Evolutionary conservation across 164 flowering plant species (phyloP), one percentile per base, ranked within the genome.

Genomic region (Brasenia schreberi): DNA sequence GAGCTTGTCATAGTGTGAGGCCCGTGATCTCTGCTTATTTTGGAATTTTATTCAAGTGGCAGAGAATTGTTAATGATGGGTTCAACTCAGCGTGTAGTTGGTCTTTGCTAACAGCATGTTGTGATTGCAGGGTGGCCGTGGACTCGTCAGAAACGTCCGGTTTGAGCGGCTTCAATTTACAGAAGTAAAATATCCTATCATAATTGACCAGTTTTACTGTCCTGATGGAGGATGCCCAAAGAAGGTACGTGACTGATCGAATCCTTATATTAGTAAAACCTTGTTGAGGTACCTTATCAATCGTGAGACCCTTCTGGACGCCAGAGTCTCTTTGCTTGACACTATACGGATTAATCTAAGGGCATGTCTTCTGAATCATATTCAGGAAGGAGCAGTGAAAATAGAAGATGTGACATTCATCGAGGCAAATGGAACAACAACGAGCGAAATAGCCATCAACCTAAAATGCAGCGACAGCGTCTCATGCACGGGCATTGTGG

Each of bases 391-490:
- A 10, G 68, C 61, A 7, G 62, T 66, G 12, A 42, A 42, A 14
- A 66, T 66, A 11, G 17, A 43, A 4, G 68, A 18, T 5, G 68
- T 66, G 18, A 17, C 19, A 19, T 66, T 52, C 17, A 19, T 6
- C 5, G 33, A 33, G n/a, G n/a, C 58, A 10, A 5, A 11, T 12
- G 68, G 68, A 7, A 66, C 68, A 6, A 17, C 60, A 7, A 56
- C 68, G 23, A n/a, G 18, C 14, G 62, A 66, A 0, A 33, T 66
- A 17, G 68, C 42, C 7, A 53, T 66, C 61, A 66, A 52, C 27
- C 60, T 66, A 14, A 60, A 33, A 18, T 66, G 68, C 43, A 66
- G 68, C 62, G 62, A 66, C 42, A 66, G 16, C 53, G 43, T 52
- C 11, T 42, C 61, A 18, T 66, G 68, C 68, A 66, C 59, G 16